These are phyloP conservation scores for Micractinium conductrix DNA, from an alignment of 139 green algal genomes.

Conservation along the genomic window DNA sequence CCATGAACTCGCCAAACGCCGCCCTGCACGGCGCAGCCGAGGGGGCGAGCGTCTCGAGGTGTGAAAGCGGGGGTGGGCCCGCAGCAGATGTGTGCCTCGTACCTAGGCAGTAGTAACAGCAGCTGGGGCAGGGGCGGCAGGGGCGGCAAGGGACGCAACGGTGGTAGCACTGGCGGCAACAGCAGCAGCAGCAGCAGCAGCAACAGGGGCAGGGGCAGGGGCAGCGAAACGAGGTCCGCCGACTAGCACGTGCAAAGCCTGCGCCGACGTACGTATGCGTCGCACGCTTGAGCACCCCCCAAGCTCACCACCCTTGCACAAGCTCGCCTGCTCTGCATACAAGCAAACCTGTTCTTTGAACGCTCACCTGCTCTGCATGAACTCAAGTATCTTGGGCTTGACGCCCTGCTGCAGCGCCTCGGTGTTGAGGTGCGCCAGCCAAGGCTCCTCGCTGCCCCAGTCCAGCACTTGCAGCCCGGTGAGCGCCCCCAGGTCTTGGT, in stretches of 20 bases:
- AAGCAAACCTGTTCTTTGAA: too few species aligned
- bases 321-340: too few species aligned
- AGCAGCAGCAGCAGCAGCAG: too few species aligned
- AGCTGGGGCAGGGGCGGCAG: too few species aligned
- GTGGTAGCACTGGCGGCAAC: too few species aligned
- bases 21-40: not conserved
- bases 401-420: not conserved
- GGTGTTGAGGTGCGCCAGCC: not conserved
- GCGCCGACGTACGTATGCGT: not conserved
- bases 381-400: not conserved
- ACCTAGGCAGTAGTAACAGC: not conserved
- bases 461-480: not conserved
- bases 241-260: too few species aligned
- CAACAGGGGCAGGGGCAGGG: too few species aligned
- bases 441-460: not conserved
- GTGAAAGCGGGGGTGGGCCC: not conserved
- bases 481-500: not conserved
- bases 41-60: too few species aligned
- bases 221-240: not conserved
- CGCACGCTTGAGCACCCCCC: too few species aligned
- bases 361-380: not conserved
- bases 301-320: too few species aligned
- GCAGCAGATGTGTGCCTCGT: not conserved
- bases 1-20: not conserved
- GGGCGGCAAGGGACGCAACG: too few species aligned